Evolutionary conservation across 139 green algal species (phyloP), one percentile per base, ranked within the genome.

Genomic region (Pseudopediastrum boryanum): DNA sequence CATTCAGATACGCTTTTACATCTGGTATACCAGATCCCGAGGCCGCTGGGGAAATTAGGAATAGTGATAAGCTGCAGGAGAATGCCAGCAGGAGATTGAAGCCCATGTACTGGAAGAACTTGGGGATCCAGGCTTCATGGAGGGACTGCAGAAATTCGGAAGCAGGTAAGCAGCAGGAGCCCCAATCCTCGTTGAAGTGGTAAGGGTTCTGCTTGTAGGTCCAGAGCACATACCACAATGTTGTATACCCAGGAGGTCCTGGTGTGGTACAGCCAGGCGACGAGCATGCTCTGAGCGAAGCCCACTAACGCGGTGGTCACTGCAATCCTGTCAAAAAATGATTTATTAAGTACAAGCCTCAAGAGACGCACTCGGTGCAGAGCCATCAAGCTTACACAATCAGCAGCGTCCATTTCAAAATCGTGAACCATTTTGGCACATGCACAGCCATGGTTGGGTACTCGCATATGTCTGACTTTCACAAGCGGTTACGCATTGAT

Each of bases 1-100:
- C 85, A 29, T 91, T 91, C 5, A 91, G 64, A 61, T 88, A 91
- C 0, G 87, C 85, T 71, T 90, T 89, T 9, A 91, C 85, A 54
- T 91, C 87, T 12, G 87, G 87, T 38, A 91, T 91, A 38, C 86
- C 86, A 16, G 86, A 90, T 2, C 86, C 86, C 19, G 83, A 83
- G 2, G 83, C 86, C 16, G 86, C 86, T 39, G 86, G 86, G 0
- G 86, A 90, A 44, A 90, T 88, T 13, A 87, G 43, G 44, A 77
- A 85, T 51, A 90, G 71, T 0, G 84, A 81, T 7, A 88, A 77
- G 65, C 72, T 87, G 58, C 72, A 73, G 2, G 42, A n/a, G 48
- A 84, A 88, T 0, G 86, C 86, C 27, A 90, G 75, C 36, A 75
- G 23, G 13, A 86, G 42, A 59, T 90, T 90, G 78, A 90, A 85